Evolutionary conservation across 2,329 filamentous ascomycete genomes (phyloP).

Genomic region (Lecanicillium sp.): DNA sequence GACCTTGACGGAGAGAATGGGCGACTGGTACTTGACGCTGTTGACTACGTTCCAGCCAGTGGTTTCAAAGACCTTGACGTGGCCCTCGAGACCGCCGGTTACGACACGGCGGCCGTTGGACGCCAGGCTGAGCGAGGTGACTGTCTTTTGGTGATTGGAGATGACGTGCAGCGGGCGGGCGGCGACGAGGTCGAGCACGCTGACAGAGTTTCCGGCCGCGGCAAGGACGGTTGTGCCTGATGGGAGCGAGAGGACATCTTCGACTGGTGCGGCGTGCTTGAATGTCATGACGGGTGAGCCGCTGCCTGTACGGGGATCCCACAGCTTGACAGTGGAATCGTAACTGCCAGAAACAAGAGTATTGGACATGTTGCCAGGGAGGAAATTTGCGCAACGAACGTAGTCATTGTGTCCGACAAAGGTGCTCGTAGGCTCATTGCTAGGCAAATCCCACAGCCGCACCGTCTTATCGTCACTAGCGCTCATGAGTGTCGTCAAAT

Average conservation of each 20-base stretch:
- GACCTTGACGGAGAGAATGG: conserved; percentile 76
- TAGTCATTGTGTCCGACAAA: conserved; percentile 90
- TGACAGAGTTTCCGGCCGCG: conserved; percentile 77
- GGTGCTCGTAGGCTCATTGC: conserved; percentile 63
- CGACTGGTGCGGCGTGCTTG: conserved; percentile 84
- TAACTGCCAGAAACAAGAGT: conserved; percentile 87
- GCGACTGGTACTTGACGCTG: conserved; percentile 85
- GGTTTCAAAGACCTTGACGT: conserved; percentile 95
- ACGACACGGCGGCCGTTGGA: conserved; percentile 75
- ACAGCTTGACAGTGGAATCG: conserved; percentile 85
- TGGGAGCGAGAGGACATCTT: conserved; percentile 78
- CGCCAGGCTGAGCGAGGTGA: conserved; percentile 77
- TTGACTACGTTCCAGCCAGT: conserved; percentile 94
- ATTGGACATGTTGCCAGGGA: conserved; percentile 65
- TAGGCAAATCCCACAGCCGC: conserved; percentile 86
- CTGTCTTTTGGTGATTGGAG: conserved; percentile 94
- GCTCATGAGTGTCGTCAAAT: conserved; percentile 79
- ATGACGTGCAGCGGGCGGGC: conserved; percentile 81
- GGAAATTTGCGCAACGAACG: conserved; percentile 77
- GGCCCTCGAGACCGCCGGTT: conserved; percentile 84
- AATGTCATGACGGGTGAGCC: conserved; percentile 75
- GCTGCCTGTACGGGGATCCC: conserved; percentile 74
- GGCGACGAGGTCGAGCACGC: conserved; percentile 85
- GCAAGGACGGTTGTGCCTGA: conserved; percentile 82
- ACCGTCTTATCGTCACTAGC: conserved; percentile 90